phyloP scores from a whole-genome alignment of 2,329 filamentous ascomycete genomes.

The Fusarium buxicola region DNA sequence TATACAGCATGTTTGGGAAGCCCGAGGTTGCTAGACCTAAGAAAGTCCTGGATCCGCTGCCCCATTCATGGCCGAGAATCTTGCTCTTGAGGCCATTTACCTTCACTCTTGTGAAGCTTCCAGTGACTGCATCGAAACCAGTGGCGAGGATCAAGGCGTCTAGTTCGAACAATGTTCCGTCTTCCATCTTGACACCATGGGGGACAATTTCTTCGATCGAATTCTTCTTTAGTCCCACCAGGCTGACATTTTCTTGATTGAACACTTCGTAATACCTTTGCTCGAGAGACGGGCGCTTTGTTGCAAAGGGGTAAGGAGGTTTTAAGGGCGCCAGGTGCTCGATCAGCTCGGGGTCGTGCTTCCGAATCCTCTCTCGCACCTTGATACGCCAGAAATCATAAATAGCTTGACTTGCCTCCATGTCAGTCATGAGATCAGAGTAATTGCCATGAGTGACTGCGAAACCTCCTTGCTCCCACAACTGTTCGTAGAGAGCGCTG shows the following conservation, averaged over 20 bases:
- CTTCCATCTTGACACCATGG: not conserved
- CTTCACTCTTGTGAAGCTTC: slow-evolving; percentile 50
- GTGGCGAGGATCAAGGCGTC: slow-evolving; percentile 41
- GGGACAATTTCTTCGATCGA: not conserved
- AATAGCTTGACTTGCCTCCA: slow-evolving; percentile 11
- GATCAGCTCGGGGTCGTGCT: slow-evolving; percentile 1
- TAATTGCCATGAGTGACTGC: slow-evolving; percentile 12
- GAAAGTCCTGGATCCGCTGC: slow-evolving; percentile 52
- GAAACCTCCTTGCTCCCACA: slow-evolving; percentile 20
- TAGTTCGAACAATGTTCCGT: slow-evolving; percentile 11
- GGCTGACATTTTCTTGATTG: slow-evolving; percentile 22
- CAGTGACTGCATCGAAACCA: slow-evolving; percentile 41
- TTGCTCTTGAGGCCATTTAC: slow-evolving; percentile 60
- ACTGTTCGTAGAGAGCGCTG: slow-evolving; percentile 6
- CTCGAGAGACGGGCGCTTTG: slow-evolving; percentile 19
- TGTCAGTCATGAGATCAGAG: slow-evolving; percentile 14
- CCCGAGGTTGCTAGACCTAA: slow-evolving; percentile 56
- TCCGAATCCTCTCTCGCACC: slow-evolving; percentile 13
- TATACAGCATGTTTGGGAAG: slow-evolving; percentile 63
- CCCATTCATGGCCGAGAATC: slow-evolving; percentile 52
- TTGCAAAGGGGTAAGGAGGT: slow-evolving; percentile 16
- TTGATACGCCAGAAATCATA: slow-evolving; percentile 23
- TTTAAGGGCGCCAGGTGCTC: slow-evolving; percentile 12
- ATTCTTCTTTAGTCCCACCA: slow-evolving; percentile 18
- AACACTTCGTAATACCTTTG: slow-evolving; percentile 27